Evolutionary conservation across 768 basidiomycete species (phyloP), one percentile per base, ranked within the genome.

Genomic region (Hericium alpestre): DNA sequence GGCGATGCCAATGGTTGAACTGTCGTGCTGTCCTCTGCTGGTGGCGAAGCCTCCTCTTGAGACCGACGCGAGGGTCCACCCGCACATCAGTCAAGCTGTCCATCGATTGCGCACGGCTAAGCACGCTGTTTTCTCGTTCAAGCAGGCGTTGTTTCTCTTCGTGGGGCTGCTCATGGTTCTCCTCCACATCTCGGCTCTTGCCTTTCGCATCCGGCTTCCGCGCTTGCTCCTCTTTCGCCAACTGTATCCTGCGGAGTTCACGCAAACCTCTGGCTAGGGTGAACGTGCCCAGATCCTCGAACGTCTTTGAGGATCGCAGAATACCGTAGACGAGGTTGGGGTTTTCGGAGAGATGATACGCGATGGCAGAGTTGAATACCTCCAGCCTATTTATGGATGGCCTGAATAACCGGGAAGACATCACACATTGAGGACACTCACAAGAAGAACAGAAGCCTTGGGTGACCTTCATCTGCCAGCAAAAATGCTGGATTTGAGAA

Each of bases 401-500:
- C 9, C 9, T 46, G 20, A 46, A 59, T 13, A 10, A 60, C 25
- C 50, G 37, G 12, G 12, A 49, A 11, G 49, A 37, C 25, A 53
- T 16, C 22, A 40, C 46, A 48, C 16, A 53, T n/a, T 22, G 38
- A 38, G 12, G 11, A 2, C 25, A 69, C 82, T 59, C 60, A 91
- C 90, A 93, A 86, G 68, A 92, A 96, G 71, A 90, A 98, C 37
- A 97, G 77, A 32, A 97, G 72, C 59, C 96, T 74, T 1, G 96
- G 96, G 66, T 97, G 93, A 7, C 94, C 92, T 70, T 97, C 96
- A 60, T 98, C 96, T 2, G 90, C 85, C 18, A 99, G 72, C 38
- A 98, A 73, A 70, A 97, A 97, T 2, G 83, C 73, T 0, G 96
- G 90, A 58, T 86, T 90, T 5, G 92, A 86, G 67, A 99, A 95